Evolutionary conservation across 179 eudicot species (phyloP).

Genomic region (Drosera spatulata): DNA sequence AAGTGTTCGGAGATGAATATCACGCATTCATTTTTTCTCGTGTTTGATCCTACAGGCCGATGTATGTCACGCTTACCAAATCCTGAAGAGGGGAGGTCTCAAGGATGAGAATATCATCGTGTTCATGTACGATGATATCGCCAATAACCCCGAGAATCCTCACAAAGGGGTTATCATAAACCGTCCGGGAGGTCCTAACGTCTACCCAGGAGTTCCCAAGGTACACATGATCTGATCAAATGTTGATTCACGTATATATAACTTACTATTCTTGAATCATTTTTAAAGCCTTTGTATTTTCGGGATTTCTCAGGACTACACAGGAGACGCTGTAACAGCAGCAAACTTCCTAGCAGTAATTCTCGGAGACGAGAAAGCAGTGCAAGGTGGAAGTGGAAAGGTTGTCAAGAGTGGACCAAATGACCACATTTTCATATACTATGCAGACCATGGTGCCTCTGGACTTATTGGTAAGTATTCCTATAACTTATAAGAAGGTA

Average conservation of each 20-base stretch:
- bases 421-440: constrained; percentile 75
- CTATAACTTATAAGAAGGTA: neutral
- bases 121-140: constrained; percentile 13
- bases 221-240: constrained; percentile 12
- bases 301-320: constrained; percentile 52
- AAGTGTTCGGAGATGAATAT: no score
- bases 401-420: constrained; percentile 11
- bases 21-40: neutral
- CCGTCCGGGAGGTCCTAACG: constrained; percentile 59
- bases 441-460: constrained; percentile 82
- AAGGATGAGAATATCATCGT: constrained; percentile 84
- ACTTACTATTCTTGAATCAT: no score
- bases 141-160: constrained; percentile 54
- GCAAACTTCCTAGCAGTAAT: constrained; percentile 57
- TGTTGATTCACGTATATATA: no score
- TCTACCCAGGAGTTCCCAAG: constrained; percentile 90
- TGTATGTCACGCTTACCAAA: constrained; percentile 76
- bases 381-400: constrained; percentile 84
- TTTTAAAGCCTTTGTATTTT: constrained; percentile 1
- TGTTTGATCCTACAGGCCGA: constrained; percentile 19
- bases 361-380: constrained; percentile 65
- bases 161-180: constrained; percentile 67
- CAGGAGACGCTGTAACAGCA: constrained; percentile 46
- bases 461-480: constrained; percentile 53
- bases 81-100: constrained; percentile 66